These are phyloP conservation scores for Ophiostoma sp. DNA, from an alignment of 2,329 filamentous ascomycete species.

Conservation along the genomic window DNA sequence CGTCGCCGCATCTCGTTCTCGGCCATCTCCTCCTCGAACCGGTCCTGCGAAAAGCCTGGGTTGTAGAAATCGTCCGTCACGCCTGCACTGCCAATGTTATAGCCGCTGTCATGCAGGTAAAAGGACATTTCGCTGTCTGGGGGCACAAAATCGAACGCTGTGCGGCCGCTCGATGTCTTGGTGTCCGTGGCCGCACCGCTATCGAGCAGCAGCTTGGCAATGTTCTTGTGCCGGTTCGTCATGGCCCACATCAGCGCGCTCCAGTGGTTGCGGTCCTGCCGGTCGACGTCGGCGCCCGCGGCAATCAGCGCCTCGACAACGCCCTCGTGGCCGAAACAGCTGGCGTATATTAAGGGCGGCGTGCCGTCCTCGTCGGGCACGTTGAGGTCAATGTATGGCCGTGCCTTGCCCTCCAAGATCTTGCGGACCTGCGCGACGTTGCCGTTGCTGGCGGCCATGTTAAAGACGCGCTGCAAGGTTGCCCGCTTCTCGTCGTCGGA, in stretches of 20 bases:
- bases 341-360: conserved; percentile 94
- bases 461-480: conserved; percentile 81
- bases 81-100: conserved; percentile 78
- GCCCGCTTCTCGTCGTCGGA: conserved; percentile 75
- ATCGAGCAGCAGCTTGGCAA: conserved; percentile 88
- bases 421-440: conserved; percentile 78
- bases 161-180: conserved; percentile 90
- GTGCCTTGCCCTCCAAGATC: conserved; percentile 73
- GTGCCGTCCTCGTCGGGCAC: conserved; percentile 91
- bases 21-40: conserved; percentile 95
- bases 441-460: conserved; percentile 95
- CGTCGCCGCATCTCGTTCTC: conserved; percentile 93
- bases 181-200: conserved; percentile 94
- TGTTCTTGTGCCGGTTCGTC: conserved; percentile 96
- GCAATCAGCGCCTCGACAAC: conserved; percentile 83
- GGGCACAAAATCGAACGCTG: conserved; percentile 92
- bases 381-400: conserved; percentile 78
- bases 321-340: conserved; percentile 92
- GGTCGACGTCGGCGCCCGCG: conserved; percentile 84
- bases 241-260: conserved; percentile 99
- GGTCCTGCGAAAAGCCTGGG: conserved; percentile 85
- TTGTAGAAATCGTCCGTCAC: conserved; percentile 91
- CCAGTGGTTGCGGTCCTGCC: conserved; percentile 95
- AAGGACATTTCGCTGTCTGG: conserved; percentile 96
- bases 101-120: conserved; percentile 92